A percentile compares a stretch with the other conserved stretches of the same genome.
Evolutionary conservation across 2,329 filamentous ascomycete species (phyloP).

Genomic region (Macroventuria anomochaeta): DNA sequence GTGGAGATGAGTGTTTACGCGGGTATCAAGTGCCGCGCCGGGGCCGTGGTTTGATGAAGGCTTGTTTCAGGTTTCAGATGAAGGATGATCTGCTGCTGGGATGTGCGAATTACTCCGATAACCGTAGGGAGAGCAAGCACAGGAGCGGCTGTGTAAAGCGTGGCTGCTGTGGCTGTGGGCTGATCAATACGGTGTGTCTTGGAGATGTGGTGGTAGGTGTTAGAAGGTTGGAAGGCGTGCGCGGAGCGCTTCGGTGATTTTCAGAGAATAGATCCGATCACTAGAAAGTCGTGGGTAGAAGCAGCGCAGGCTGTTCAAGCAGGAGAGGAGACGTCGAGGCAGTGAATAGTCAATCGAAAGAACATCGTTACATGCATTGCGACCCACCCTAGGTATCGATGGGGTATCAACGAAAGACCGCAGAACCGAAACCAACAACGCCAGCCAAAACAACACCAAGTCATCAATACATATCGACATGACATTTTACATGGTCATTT

Average conservation of each 20-base stretch:
- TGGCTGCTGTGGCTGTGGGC: too few relatives aligned
- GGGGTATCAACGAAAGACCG: slow-evolving; percentile 7
- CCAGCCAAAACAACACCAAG: background rate
- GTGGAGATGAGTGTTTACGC: slow-evolving; percentile 15
- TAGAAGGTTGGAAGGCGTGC: too few relatives aligned
- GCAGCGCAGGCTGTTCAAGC: too few relatives aligned
- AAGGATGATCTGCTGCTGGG: slow-evolving; percentile 8
- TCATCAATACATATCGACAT: slow-evolving; percentile 1
- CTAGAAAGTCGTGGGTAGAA: too few relatives aligned
- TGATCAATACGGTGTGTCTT: background rate
- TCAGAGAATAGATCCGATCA: too few relatives aligned
- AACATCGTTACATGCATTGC: too few relatives aligned
- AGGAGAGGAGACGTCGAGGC: too few relatives aligned
- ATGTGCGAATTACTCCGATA: background rate
- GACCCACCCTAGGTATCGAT: background rate
- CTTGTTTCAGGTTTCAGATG: slow-evolving; percentile 21
- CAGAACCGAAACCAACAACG: background rate
- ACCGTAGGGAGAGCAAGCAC: background rate
- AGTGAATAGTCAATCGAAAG: too few relatives aligned
- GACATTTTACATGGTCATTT: slow-evolving; percentile 14
- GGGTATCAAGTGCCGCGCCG: slow-evolving; percentile 6
- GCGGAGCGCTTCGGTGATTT: too few relatives aligned
- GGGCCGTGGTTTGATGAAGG: slow-evolving; percentile 15
- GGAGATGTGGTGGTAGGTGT: too few relatives aligned
- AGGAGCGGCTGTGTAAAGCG: too few relatives aligned